A percentile compares a stretch with the other conserved stretches of the same genome.
phyloP scores from a whole-genome alignment of 352 stramenopile genomes.

The Pythium coloratum region DNA sequence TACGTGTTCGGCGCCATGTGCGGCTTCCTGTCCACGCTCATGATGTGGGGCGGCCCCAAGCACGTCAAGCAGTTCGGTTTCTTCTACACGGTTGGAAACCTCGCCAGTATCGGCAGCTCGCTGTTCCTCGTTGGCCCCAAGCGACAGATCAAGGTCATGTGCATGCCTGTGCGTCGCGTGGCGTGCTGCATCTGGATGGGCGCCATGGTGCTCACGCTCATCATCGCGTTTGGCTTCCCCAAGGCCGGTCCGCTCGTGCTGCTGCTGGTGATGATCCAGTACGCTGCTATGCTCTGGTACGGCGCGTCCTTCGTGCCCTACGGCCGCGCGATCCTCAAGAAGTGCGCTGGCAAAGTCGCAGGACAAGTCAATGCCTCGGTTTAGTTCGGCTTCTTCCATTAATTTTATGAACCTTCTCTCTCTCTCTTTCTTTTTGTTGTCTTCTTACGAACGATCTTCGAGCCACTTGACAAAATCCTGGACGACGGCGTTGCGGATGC shows the following conservation, averaged over 20 bases:
- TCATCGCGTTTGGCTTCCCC: slow-evolving; percentile 76
- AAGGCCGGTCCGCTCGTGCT: slow-evolving; percentile 66
- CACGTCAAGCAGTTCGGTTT: slow-evolving; percentile 87
- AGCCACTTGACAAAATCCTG: slow-evolving; percentile 76
- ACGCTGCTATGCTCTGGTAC: slow-evolving; percentile 84
- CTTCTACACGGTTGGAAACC: slow-evolving; percentile 84
- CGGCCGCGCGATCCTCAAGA: slow-evolving; percentile 75
- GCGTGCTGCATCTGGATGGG: slow-evolving; percentile 81
- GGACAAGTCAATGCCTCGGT: slow-evolving; percentile 38
- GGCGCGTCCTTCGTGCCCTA: slow-evolving; percentile 82
- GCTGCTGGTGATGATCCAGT: slow-evolving; percentile 76
- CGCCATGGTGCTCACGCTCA: slow-evolving; percentile 68
- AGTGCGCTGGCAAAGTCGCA: slow-evolving; percentile 55
- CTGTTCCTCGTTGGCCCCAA: slow-evolving; percentile 74
- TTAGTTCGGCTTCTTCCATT: slow-evolving; percentile 8
- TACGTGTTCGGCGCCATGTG: slow-evolving; percentile 74
- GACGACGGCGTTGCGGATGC: slow-evolving; percentile 61
- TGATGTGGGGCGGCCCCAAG: slow-evolving; percentile 77
- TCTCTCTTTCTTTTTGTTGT: background rate
- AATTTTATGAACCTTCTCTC: slow-evolving; percentile 5
- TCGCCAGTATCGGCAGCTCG: slow-evolving; percentile 78
- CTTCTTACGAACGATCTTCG: slow-evolving; percentile 31
- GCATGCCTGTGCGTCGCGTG: slow-evolving; percentile 75
- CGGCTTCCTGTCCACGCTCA: slow-evolving; percentile 74
- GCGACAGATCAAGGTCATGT: slow-evolving; percentile 83